Conservation (phyloP, 2,329 filamentous ascomycete genomes). For the Penicillium sp. region DNA sequence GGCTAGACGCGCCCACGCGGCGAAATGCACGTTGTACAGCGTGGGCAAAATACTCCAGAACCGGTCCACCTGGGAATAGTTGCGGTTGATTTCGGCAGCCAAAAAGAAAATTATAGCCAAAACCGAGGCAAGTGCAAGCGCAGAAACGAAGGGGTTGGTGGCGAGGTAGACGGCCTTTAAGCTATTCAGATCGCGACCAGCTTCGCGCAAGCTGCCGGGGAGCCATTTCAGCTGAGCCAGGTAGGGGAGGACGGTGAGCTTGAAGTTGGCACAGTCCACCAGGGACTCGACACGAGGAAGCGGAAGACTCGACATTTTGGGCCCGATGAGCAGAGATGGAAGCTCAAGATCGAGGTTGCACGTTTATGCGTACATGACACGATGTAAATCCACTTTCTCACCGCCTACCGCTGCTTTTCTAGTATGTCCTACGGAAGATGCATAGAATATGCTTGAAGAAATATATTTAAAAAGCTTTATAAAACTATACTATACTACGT, state of each 20-base stretch:
- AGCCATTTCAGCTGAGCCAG: constrained; percentile 64
- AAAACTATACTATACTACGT: too few species aligned
- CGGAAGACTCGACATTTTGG: constrained; percentile 54
- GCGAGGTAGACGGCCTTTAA: constrained; percentile 68
- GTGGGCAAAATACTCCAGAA: constrained; percentile 86
- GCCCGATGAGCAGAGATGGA: constrained; percentile 1
- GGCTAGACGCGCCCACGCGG: constrained; percentile 71
- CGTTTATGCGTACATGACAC: constrained; percentile 4
- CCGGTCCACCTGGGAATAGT: constrained; percentile 95
- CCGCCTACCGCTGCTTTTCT: too few species aligned
- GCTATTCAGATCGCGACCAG: constrained; percentile 55
- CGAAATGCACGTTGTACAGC: constrained; percentile 79
- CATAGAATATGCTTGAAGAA: too few species aligned
- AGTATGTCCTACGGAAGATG: too few species aligned
- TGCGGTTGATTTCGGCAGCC: constrained; percentile 77
- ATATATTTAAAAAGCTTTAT: too few species aligned
- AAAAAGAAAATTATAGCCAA: constrained; percentile 69
- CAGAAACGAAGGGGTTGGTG: constrained; percentile 80
- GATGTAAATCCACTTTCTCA: too few species aligned
- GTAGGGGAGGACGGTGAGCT: constrained; percentile 69
- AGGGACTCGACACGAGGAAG: constrained; percentile 63
- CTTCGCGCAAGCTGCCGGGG: constrained; percentile 59
- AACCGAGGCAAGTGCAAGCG: constrained; percentile 64
- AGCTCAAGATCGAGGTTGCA: constrained; percentile 4
- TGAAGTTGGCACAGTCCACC: constrained; percentile 70